Base-by-base conservation (phyloP, 2,329 filamentous ascomycete species). In the Alternaria ethzedia region DNA sequence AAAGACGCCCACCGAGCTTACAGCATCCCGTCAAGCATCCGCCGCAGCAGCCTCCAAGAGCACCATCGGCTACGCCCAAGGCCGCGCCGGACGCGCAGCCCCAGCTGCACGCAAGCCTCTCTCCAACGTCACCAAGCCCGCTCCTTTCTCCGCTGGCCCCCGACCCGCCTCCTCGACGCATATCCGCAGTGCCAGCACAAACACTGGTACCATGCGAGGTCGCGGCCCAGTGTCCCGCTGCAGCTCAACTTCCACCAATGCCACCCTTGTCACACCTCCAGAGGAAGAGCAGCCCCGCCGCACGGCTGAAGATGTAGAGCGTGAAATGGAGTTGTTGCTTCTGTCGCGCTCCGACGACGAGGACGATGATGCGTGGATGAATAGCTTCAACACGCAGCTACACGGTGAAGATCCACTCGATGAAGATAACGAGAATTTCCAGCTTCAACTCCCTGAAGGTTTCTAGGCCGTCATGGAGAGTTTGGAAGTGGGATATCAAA, bases 21-120 rank as follows among this genome's bases (percentile, higher is more conserved):
- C 84, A n/a, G 75, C 79, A 10, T 84, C 87, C 70, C 87, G 89
- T 50, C 87, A 88, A 67, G 85, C 85, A 9, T 84, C 86, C 11
- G 90, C 91, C 1, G 85, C 87, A 21, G 87, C 87, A 6, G 89
- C 89, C 6, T 97, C 94, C 2, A 88, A 90, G 66, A 94, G 89
- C 59, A 97, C 94, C 0, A 86, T 97, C 45, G 94, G 94, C 15
- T 97, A 97, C 77, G 92, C 88, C 59, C 93, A 91, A 78, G 94
- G 94, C 32, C 88, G 92, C 32, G 82, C 83, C 11, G 82, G 85
- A 3, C 84, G 84, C 20, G 81, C 84, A 3, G 83, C 83, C 17
- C 64, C 70, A 49, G 65, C 72, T 44, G 57, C 73, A 23, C 78
- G 78, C 54, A 78, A 79, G 49, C 78, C 78, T 7, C 74, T 80